Evolutionary conservation across 2,329 filamentous ascomycete species (phyloP), one percentile per base, ranked within the genome.

Genomic region (Ploettnerulaceae sp.): DNA sequence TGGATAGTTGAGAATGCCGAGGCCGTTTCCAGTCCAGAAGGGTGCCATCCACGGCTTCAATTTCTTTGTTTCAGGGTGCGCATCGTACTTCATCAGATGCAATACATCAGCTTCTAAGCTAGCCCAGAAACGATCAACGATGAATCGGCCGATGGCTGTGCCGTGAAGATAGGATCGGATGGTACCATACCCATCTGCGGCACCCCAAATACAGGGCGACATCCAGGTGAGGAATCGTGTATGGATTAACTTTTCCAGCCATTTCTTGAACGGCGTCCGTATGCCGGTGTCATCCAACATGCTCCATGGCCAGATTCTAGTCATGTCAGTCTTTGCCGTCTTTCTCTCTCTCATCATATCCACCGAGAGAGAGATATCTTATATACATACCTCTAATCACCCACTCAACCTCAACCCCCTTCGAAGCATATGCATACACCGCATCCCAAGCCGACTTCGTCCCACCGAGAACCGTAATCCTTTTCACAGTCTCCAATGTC

Each of bases 171-270:
- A 77, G 7, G 64, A 60, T 3, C 79, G 71, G 2, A 77, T 67
- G 7, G 66, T 67, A 8, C 71, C 67, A 52, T 75, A 83, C 1
- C 81, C 82, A 57, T 81, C 81, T 2, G 72, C 75, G 1, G 72
- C 69, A 4, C 81, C 82, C 81, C 83, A 90, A n/a, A 84, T 74
- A 60, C 84, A 89, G 0, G 86, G 86, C 41, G 77, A 82, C 64
- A 90, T 80, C 79, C 82, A 89, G 2, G 79, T 84, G 41, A 89
- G 66, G 52, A 85, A 72, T 0, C 86, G 79, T 0, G 77, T 83
- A 24, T 76, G 75, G 4, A 83, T 74, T 3, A 89, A 71, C 56
- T 82, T 79, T 18, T 44, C 41, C 4, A 44, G 32, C 41, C 41
- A 44, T 20, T 36, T 44, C 26, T 51, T 51, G 21, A 51, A 31